A percentile compares a stretch with the other conserved stretches of the same genome.
Conservation (phyloP, 2,329 filamentous ascomycete species). For the Parascedosporium putredinis region DNA sequence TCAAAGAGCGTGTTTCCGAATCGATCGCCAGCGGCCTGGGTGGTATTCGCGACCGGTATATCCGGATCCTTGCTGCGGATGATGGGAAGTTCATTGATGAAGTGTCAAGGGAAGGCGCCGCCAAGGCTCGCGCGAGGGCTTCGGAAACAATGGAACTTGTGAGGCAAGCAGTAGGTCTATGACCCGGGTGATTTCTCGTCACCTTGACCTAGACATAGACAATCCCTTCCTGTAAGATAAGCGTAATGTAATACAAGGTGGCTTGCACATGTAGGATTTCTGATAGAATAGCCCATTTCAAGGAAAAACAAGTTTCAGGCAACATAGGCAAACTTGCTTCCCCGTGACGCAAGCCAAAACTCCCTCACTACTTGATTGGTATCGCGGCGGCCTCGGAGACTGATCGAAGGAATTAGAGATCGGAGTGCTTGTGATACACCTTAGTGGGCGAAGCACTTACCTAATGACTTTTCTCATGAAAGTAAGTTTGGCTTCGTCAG, state of each 20-base stretch:
- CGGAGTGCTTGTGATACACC: too few species aligned
- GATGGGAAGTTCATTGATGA: conserved; percentile 43
- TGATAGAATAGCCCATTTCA: background rate
- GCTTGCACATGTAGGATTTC: too few species aligned
- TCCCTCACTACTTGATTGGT: conserved; percentile 60
- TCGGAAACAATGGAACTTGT: conserved; percentile 45
- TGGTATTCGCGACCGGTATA: conserved; percentile 46
- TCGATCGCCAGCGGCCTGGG: conserved; percentile 42
- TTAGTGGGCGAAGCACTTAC: too few species aligned
- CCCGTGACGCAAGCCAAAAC: conserved; percentile 61
- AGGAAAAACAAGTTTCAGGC: conserved; percentile 31
- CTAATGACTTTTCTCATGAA: conserved; percentile 59
- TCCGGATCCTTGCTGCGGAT: conserved; percentile 34
- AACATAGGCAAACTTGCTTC: conserved; percentile 49
- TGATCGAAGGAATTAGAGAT: too few species aligned
- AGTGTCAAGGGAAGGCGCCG: conserved; percentile 47
- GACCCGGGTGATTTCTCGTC: conserved; percentile 6
- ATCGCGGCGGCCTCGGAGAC: conserved; percentile 50
- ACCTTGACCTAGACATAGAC: too few species aligned
- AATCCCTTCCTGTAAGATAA: conserved; percentile 1
- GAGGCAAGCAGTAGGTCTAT: conserved; percentile 40
- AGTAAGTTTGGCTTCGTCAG: conserved; percentile 45
- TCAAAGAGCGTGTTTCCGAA: conserved; percentile 46
- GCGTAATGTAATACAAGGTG: too few species aligned
- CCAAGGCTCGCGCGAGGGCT: conserved; percentile 52